Evolutionary conservation across 2,329 filamentous ascomycete genomes (phyloP).

Genomic region (Epichloe elymi): DNA sequence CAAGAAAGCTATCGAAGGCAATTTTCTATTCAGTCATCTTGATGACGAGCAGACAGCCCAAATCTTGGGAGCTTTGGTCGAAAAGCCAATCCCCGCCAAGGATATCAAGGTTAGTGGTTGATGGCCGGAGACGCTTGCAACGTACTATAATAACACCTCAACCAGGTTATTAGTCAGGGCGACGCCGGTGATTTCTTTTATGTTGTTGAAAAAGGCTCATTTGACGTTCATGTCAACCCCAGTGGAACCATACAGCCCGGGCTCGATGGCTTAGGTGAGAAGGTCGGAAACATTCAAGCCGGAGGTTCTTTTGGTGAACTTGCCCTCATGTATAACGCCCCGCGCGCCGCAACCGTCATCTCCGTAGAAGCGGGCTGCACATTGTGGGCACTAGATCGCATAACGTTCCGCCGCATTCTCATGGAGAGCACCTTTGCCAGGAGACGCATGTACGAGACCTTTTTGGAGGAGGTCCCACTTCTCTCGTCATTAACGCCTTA

Average conservation of each 20-base stretch:
- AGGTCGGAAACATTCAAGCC: constrained; percentile 69
- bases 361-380: constrained; percentile 67
- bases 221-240: constrained; percentile 81
- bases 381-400: constrained; percentile 86
- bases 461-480: constrained; percentile 85
- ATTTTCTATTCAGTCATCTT: constrained; percentile 88
- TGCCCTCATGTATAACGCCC: constrained; percentile 96
- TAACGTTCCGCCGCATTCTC: constrained; percentile 93
- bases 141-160: constrained; percentile 11
- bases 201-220: constrained; percentile 79
- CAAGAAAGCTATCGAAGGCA: constrained; percentile 67
- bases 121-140: neutral
- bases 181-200: constrained; percentile 98
- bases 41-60: constrained; percentile 86
- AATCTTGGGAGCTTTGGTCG: constrained; percentile 79
- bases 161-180: constrained; percentile 83
- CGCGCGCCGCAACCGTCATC: constrained; percentile 84
- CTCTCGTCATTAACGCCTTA: constrained; percentile 75
- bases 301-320: constrained; percentile 94
- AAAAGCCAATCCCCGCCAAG: constrained; percentile 91
- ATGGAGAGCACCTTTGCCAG: constrained; percentile 98
- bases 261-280: constrained; percentile 65
- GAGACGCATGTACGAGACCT: constrained; percentile 91
- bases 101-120: constrained; percentile 49
- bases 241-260: constrained; percentile 68